These are phyloP conservation scores for Botrytis tulipae DNA, from an alignment of 2,329 filamentous ascomycete species.

Conservation along the genomic window DNA sequence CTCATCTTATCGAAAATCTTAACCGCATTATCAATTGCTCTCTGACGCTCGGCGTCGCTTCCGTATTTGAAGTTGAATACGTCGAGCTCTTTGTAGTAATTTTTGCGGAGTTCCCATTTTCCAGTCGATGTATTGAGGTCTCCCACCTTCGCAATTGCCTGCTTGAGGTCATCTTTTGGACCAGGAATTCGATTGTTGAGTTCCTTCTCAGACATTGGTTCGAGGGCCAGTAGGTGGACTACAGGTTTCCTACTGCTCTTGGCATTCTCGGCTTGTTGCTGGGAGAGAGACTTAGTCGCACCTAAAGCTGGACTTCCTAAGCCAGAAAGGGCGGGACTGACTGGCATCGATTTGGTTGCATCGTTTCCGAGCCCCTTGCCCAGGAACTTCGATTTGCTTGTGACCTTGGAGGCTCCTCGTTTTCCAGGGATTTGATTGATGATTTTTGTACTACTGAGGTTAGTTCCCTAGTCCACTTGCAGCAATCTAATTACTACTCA, in stretches of 20 bases:
- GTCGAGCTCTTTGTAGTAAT: constrained; percentile 62
- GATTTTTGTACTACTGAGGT: constrained; percentile 43
- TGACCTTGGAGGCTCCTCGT: constrained; percentile 29
- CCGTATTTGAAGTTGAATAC: constrained; percentile 61
- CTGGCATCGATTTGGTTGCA: constrained; percentile 44
- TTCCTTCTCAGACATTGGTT: constrained; percentile 50
- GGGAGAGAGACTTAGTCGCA: constrained; percentile 50
- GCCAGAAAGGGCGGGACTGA: constrained; percentile 57
- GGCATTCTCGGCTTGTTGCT: constrained; percentile 52
- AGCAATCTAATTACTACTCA: constrained; percentile 37
- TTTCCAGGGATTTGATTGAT: constrained; percentile 38
- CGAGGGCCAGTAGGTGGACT: constrained; percentile 60
- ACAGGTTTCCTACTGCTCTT: constrained; percentile 54
- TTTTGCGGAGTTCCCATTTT: constrained; percentile 56
- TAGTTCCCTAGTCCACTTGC: constrained; percentile 29
- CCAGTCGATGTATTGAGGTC: constrained; percentile 51
- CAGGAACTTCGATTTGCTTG: constrained; percentile 34
- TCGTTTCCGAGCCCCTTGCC: constrained; percentile 31
- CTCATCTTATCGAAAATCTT: constrained; percentile 59
- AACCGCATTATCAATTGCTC: constrained; percentile 60
- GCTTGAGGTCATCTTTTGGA: constrained; percentile 51
- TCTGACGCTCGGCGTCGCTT: constrained; percentile 53
- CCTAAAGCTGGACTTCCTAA: constrained; percentile 53
- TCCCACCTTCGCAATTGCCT: constrained; percentile 52
- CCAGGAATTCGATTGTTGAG: constrained; percentile 53